Percentiles rank a stretch among this genome's conserved stretches.
Evolutionary conservation across 345 rosid species (phyloP).

Genomic region (Eucalyptus cloeziana): DNA sequence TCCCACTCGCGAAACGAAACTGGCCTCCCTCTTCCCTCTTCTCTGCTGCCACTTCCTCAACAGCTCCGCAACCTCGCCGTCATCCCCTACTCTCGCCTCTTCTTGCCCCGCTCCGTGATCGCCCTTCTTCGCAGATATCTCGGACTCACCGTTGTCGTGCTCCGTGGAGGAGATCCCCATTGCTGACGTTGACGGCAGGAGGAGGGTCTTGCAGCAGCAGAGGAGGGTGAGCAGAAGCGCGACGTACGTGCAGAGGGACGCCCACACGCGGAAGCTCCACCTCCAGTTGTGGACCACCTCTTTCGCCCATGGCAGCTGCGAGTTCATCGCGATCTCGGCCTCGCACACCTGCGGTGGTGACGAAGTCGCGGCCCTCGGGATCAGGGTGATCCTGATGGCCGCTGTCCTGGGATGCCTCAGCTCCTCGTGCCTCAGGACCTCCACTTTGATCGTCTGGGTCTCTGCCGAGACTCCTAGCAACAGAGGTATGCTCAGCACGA

Average conservation of each 20-base stretch:
- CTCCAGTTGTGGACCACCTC: constrained; percentile 56
- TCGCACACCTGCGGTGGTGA: constrained; percentile 54
- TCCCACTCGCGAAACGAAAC: not conserved
- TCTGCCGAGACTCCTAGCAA: constrained; percentile 50
- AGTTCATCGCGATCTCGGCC: constrained; percentile 38
- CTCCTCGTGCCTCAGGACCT: constrained; percentile 42
- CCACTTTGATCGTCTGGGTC: constrained; percentile 40
- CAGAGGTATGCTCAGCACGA: constrained; percentile 47
- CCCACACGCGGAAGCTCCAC: constrained; percentile 70
- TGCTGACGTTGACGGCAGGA: constrained; percentile 12
- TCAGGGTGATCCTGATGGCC: constrained; percentile 36
- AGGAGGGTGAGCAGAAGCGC: constrained; percentile 16
- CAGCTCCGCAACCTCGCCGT: constrained; percentile 4
- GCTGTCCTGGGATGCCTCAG: constrained; percentile 34
- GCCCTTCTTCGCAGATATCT: not conserved
- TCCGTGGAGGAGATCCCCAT: not conserved
- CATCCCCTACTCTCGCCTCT: not conserved
- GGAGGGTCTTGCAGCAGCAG: constrained; percentile 23
- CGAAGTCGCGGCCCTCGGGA: constrained; percentile 55
- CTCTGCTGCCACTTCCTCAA: constrained; percentile 26
- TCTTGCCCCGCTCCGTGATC: not conserved
- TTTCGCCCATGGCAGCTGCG: constrained; percentile 59
- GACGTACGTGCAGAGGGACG: constrained; percentile 34
- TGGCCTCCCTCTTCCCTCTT: constrained; percentile 34
- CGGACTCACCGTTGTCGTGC: not conserved